A percentile compares a stretch with the other conserved stretches of the same genome.
phyloP scores from a whole-genome alignment of 257 asterid species.

The Perilla frutescens region DNA sequence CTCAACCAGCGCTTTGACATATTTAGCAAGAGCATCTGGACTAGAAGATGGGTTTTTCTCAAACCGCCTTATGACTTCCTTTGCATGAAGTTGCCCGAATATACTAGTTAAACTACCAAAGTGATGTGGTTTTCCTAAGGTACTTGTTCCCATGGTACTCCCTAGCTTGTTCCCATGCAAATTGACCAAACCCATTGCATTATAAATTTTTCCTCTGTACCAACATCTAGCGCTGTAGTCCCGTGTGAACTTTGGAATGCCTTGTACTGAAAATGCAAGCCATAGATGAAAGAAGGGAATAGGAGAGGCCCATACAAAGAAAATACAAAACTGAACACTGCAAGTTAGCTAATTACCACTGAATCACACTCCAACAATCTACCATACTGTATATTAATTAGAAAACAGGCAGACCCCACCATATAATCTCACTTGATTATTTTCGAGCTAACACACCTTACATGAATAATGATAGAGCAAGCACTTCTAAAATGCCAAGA shows the following conservation, averaged over 20 bases:
- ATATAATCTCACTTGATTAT: not conserved
- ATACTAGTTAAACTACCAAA: constrained; percentile 77
- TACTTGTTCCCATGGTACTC: constrained; percentile 40
- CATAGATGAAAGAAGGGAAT: not conserved
- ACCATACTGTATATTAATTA: not conserved
- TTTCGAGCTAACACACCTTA: not conserved
- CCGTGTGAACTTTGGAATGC: constrained; percentile 4
- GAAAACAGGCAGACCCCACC: constrained; percentile 16
- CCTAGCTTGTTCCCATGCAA: constrained; percentile 43
- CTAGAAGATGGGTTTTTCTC: constrained; percentile 77
- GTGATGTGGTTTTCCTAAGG: constrained; percentile 59
- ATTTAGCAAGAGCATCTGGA: constrained; percentile 82
- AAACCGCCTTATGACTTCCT: constrained; percentile 76
- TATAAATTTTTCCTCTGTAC: not conserved
- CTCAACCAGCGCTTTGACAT: constrained; percentile 86
- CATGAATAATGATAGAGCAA: constrained; percentile 10
- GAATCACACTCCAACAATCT: not conserved
- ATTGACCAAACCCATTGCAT: not conserved
- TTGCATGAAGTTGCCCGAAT: constrained; percentile 79
- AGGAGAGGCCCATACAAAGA: not conserved
- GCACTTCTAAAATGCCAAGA: not conserved
- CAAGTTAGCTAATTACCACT: too few relatives aligned
- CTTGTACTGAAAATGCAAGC: not conserved
- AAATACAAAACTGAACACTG: not conserved
- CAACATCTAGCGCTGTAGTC: not conserved